Evolutionary conservation across 2,329 filamentous ascomycete species (phyloP).

Genomic region (Arthroderma sp.): DNA sequence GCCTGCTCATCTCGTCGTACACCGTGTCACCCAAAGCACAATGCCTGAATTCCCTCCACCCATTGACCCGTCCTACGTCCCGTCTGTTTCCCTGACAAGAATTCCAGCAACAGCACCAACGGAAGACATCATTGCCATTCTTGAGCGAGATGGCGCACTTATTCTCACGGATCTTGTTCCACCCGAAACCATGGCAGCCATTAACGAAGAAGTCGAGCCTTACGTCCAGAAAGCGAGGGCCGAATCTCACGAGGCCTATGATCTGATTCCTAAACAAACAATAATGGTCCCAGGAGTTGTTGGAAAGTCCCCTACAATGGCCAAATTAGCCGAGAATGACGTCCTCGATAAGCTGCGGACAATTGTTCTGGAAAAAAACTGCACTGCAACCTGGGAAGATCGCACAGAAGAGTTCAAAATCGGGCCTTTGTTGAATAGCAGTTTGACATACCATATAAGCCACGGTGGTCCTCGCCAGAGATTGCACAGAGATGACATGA

Average conservation of each 20-base stretch:
- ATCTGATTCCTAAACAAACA: constrained; percentile 1
- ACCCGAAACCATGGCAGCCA: neutral
- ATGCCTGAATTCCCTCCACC: constrained; percentile 2
- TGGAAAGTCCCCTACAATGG: constrained; percentile 1
- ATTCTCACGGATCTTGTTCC: neutral
- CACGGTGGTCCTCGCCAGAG: constrained; percentile 30
- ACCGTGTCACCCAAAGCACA: neutral
- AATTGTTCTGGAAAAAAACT: neutral
- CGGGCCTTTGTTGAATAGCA: neutral
- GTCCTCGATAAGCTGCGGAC: constrained; percentile 1
- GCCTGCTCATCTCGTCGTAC: too few species aligned
- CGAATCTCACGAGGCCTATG: constrained; percentile 1
- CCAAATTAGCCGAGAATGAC: neutral
- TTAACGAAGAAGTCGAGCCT: neutral
- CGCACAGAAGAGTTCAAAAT: neutral
- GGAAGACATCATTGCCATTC: neutral
- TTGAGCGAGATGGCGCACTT: constrained; percentile 1
- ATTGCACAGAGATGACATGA: constrained; percentile 28
- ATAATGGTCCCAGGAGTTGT: constrained; percentile 1
- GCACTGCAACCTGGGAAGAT: constrained; percentile 1
- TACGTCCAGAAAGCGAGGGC: constrained; percentile 1
- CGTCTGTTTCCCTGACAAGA: neutral
- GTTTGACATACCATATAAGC: constrained; percentile 15
- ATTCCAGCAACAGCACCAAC: neutral
- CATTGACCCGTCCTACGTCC: neutral